phyloP scores from a whole-genome alignment of 768 basidiomycete species.

The Nevesoporus exiguus region DNA sequence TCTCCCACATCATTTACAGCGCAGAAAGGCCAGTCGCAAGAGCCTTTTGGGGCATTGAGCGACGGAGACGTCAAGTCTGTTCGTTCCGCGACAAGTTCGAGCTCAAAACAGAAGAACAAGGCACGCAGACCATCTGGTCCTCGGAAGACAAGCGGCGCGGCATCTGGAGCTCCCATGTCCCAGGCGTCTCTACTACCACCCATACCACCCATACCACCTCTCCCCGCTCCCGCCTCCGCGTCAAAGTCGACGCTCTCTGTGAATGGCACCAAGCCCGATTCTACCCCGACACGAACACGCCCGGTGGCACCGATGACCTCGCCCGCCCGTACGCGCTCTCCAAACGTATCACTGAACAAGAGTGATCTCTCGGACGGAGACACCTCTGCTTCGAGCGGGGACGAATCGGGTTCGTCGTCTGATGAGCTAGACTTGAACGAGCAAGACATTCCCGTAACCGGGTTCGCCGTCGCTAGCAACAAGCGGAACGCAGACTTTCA shows the following conservation, averaged over 20 bases:
- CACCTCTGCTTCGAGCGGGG: conserved; percentile 23
- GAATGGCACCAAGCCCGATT: conserved; percentile 14
- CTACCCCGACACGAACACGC: neutral
- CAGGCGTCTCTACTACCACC: conserved; percentile 50
- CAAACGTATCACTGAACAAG: conserved; percentile 18
- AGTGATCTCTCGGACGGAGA: conserved; percentile 33
- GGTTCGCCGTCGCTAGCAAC: conserved; percentile 95
- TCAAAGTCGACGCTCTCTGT: conserved; percentile 19
- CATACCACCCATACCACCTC: conserved; percentile 11
- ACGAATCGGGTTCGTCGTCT: conserved; percentile 31
- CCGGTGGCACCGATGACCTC: conserved; percentile 9
- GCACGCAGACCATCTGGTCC: conserved; percentile 14
- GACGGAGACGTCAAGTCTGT: conserved; percentile 29
- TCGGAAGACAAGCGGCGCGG: conserved; percentile 52
- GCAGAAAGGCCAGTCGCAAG: conserved; percentile 18
- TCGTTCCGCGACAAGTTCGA: conserved; percentile 24
- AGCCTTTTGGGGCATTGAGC: conserved; percentile 9
- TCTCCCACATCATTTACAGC: conserved; percentile 17
- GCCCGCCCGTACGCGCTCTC: conserved; percentile 10
- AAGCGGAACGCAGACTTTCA: conserved; percentile 96
- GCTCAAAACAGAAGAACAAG: conserved; percentile 23
- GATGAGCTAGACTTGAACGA: conserved; percentile 35
- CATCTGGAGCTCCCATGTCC: conserved; percentile 64
- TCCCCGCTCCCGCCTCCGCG: conserved; percentile 8
- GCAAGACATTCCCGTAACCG: conserved; percentile 87